A percentile compares a stretch with the other conserved stretches of the same genome.
phyloP scores from a whole-genome alignment of 1,284 basidiomycete species.

The Fomitopsis schrenkii region DNA sequence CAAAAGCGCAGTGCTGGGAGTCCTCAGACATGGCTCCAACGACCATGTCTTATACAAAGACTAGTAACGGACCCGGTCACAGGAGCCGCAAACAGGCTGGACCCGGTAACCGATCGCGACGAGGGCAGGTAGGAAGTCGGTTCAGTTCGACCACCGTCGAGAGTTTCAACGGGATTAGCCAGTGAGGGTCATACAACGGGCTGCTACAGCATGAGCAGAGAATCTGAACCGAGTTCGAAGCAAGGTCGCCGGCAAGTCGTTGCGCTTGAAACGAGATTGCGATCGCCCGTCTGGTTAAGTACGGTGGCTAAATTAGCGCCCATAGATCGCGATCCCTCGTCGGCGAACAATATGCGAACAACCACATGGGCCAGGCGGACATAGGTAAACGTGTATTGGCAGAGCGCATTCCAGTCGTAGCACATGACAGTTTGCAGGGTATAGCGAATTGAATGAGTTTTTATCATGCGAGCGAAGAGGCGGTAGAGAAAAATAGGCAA shows the following conservation, averaged over 20 bases:
- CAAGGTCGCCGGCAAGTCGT: neutral
- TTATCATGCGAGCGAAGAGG: neutral
- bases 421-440: neutral
- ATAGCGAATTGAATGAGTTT: neutral
- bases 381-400: neutral
- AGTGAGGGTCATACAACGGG: neutral
- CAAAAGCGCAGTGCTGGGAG: slow-evolving; percentile 81
- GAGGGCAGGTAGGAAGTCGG: neutral
- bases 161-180: neutral
- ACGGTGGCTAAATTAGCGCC: neutral
- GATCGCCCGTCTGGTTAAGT: neutral
- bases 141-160: neutral
- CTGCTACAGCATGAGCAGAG: neutral
- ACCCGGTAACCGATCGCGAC: too few relatives aligned
- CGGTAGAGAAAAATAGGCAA: neutral
- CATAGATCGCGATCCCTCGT: neutral
- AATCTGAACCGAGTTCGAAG: neutral
- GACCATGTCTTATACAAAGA: neutral
- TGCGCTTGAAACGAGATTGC: neutral
- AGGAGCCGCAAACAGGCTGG: neutral
- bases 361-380: neutral
- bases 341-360: neutral
- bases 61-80: neutral
- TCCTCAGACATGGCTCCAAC: slow-evolving; percentile 31
- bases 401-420: neutral